Evolutionary conservation across 169 alveolate genomes (phyloP), one percentile per base, ranked within the genome.

Genomic region (Eimeria tenella): DNA sequence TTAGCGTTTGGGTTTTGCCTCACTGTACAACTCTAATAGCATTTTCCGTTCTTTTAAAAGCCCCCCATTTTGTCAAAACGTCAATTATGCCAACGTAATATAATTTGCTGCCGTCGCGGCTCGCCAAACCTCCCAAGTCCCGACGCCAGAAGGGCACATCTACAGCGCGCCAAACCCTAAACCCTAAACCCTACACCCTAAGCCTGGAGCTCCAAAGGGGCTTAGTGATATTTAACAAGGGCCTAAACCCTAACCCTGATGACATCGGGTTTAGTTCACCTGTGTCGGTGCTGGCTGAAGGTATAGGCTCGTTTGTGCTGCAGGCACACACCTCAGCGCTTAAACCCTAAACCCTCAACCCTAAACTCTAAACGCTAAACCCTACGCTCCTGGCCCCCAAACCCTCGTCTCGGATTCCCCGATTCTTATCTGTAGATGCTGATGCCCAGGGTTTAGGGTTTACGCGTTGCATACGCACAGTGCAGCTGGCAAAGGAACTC

Each of bases 101-200:
- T 10, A 68, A n/a, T 23, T 68, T 68, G 11, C 49, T 13, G 49
- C 77, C 77, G 77, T 68, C 77, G 9, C n/a, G 49, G 77, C 77
- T 68, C 31, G 77, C 77, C 49, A 68, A 23, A n/a, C 77, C 77
- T 10, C 77, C n/a, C n/a, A 68, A n/a, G 49, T 68, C 77, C 42
- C 77, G 31, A 11, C 77, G 77, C 77, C 77, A 68, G n/a, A 68
- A 68, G n/a, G 77, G 77, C 77, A 13, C 77, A 7, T 68, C 49
- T 68, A 5, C n/a, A n/a, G 49, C 9, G 77, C 23, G 63, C 49
- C 9, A 75, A 75, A 17, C 49, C 65, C 68, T 58, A 68, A 68
- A 68, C 77, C 31, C 77, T n/a, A 68, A 68, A 73, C 68, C 68
- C 68, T 58, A 58, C 0, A 58, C 68, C 68, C 82, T 71, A 71